These are phyloP conservation scores for Aciculosporium take DNA, from an alignment of 2,329 filamentous ascomycete genomes.

Conservation along the genomic window DNA sequence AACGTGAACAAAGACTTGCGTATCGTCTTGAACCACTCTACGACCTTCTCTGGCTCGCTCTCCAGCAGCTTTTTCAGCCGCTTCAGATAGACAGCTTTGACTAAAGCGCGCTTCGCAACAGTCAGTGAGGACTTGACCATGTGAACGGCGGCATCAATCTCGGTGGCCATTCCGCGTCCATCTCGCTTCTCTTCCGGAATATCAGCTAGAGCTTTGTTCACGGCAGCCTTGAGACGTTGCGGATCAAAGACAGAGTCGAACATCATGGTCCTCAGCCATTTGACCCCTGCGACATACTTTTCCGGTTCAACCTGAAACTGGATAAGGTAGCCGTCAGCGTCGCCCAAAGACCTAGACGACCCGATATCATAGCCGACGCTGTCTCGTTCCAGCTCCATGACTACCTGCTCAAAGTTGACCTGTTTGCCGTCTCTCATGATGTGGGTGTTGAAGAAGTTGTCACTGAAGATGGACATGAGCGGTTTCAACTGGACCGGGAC, in stretches of 20 bases:
- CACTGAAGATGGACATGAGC: conserved; percentile 67
- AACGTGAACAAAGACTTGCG: conserved; percentile 65
- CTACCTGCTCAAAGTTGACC: conserved; percentile 81
- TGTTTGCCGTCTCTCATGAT: conserved; percentile 61
- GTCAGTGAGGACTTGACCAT: conserved; percentile 61
- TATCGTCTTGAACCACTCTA: conserved; percentile 64
- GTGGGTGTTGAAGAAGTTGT: conserved; percentile 91
- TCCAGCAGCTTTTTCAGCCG: conserved; percentile 69
- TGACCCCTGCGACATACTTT: conserved; percentile 69
- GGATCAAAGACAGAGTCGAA: conserved; percentile 82
- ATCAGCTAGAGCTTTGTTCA: conserved; percentile 77
- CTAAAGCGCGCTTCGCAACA: conserved; percentile 66
- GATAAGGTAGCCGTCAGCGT: conserved; percentile 68
- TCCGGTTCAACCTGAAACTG: conserved; percentile 76
- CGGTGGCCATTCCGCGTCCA: conserved; percentile 52
- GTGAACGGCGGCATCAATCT: conserved; percentile 65
- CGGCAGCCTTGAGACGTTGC: conserved; percentile 43
- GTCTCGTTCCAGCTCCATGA: conserved; percentile 79
- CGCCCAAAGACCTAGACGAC: conserved; percentile 52
- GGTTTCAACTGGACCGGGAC: conserved; percentile 76
- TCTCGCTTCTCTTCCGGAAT: conserved; percentile 85
- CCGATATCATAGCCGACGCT: conserved; percentile 73
- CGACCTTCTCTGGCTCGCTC: conserved; percentile 58
- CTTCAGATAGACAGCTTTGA: conserved; percentile 78
- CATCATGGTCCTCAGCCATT: conserved; percentile 75